Evolutionary conservation across 495 filamentous ascomycete genomes (phyloP), one percentile per base, ranked within the genome.

Genomic region (Aspergillus bridgeri): DNA sequence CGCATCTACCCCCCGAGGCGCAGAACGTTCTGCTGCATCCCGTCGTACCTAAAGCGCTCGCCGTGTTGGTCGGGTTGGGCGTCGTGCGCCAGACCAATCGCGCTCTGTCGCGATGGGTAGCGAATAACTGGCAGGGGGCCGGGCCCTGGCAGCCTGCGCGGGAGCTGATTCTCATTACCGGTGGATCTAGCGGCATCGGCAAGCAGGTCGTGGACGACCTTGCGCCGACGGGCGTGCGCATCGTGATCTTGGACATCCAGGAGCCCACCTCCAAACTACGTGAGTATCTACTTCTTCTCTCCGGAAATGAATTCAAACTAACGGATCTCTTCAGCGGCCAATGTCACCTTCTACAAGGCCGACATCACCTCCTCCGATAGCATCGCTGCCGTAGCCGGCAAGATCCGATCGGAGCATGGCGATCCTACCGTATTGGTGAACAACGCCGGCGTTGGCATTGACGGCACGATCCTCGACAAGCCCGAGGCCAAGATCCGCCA

Each of bases 131-230:
- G 74, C 65, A 69, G 6, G 53, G 68, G 46, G 72, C 70, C 1
- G 68, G 69, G 2, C 70, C 66, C 38, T 79, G 74, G 66, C 67
- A 76, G 54, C 69, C 74, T 50, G 61, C 69, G 6, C 75, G 74
- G 5, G 84, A 87, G 65, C 66, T 86, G 29, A 78, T 81, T 5
- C 70, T 87, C 22, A 50, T 87, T 18, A 87, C 83, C 0, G 84
- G 84, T 1, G 83, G 83, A 25, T 76, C 75, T 51, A 77, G 75
- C 50, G 84, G 83, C 27, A 84, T 87, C 51, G 84, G 83, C 47
- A 75, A 75, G 53, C 66, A 75, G 23, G 69, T 84, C 23, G 71
- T 77, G 58, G 65, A 78, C 18, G 71, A 72, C 33, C 72, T 87
- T 9, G 66, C 75, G 3, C 62, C 62, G n/a, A 69, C 68, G 13